Evolutionary conservation across 345 rosid genomes (phyloP), one percentile per base, ranked within the genome.

Genomic region (Gossypium thurberi): DNA sequence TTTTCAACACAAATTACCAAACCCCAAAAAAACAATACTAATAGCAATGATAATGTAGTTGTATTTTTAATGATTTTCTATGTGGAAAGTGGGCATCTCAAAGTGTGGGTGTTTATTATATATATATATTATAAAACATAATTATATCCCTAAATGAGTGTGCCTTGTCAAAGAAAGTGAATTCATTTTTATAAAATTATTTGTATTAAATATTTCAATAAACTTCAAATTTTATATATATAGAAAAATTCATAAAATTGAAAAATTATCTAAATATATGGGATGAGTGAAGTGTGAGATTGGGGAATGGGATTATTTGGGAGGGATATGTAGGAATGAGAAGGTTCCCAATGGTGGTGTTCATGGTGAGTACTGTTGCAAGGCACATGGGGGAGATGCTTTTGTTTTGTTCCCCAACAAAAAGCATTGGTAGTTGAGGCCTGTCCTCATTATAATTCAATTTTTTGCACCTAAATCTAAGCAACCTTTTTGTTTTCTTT

Each of bases 331-430:
- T 33, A 33, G 40, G 40, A 33, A 12, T 10, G 2, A 74, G 74
- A 73, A 59, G 68, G 80, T 74, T 61, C 77, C 21, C 52, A 12
- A 10, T 11, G 51, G 14, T 3, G 51, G 51, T 10, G 12, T 12
- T 47, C 4, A 47, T 47, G 11, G 51, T 12, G 51, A 47, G 51
- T 47, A 47, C 65, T 55, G 65, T 64, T 33, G 40, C 40, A 33
- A 33, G 40, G 40, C 40, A 33, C 40, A 33, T 33, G 40, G 40
- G 70, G 37, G 47, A 33, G 61, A 52, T 70, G 62, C 61, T 52
- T 65, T 44, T 50, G 17, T 62, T 6, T 25, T 42, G 33, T 33
- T 33, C 40, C 55, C 77, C 72, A 44, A 55, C 72, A 74, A 44
- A 65, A 65, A 65, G 17, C 52, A 50, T 40, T 25, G 65, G 21